phyloP scores from a whole-genome alignment of 257 asterid genomes.

The Plectranthus barbatus region DNA sequence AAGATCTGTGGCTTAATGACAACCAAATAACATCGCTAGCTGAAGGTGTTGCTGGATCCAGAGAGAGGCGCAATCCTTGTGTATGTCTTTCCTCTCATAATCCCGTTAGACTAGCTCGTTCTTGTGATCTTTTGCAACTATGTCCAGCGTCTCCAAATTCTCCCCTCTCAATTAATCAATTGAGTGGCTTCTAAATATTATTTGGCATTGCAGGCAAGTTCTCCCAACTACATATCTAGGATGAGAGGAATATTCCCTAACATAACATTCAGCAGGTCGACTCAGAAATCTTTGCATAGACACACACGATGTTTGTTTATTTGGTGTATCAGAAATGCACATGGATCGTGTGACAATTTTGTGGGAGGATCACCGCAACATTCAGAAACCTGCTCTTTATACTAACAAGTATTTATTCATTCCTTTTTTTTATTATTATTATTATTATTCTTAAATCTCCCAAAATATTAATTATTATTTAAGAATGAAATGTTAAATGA shows the following conservation, averaged over 20 bases:
- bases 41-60: slow-evolving; percentile 65
- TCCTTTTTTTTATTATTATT: no score
- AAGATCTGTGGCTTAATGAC: slow-evolving; percentile 97
- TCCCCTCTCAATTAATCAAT: neutral
- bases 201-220: slow-evolving; percentile 51
- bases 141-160: neutral
- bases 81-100: slow-evolving; percentile 35
- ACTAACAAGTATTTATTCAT: no score
- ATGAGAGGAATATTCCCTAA: slow-evolving; percentile 66
- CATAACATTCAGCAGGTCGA: slow-evolving; percentile 72
- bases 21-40: slow-evolving; percentile 61
- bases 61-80: slow-evolving; percentile 83
- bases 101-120: neutral
- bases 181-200: neutral
- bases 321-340: no score
- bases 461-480: neutral
- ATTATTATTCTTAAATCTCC: no score
- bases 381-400: no score
- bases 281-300: slow-evolving; percentile 56
- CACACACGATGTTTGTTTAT: neutral
- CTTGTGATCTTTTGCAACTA: neutral
- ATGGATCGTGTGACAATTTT: neutral
- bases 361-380: no score
- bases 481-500: neutral
- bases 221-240: slow-evolving; percentile 48